Evolutionary conservation across 352 stramenopile genomes (phyloP), one percentile per base, ranked within the genome.

Genomic region (Pilasporangium apinafurcum): DNA sequence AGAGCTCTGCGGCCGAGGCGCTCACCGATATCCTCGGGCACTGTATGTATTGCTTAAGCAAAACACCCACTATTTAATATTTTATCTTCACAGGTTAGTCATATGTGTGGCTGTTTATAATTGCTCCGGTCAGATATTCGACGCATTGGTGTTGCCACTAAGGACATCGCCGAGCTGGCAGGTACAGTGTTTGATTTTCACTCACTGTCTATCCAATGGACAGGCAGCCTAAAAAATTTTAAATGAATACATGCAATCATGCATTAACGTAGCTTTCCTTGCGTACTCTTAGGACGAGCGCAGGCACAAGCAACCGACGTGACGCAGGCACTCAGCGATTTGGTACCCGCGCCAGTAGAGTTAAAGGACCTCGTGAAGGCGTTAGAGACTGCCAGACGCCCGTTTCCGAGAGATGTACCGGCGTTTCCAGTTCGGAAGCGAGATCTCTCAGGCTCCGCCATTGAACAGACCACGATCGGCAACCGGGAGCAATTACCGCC

Each of bases 381-480:
- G 17, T 37, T 83, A 12, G 67, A 71, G 50, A 83, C 56, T 7
- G 62, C 59, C 2, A 80, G 74, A 47, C 55, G 66, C 9, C 64
- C 70, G 8, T 80, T 83, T 37, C 69, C 70, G 13, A 56, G 70
- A 37, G 67, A 83, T 49, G 56, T 83, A 0, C 64, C 70, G 5
- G 53, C 54, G 9, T 83, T 83, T 44, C 70, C 70, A 16, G 64
- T 56, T 18, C 53, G 59, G 26, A 83, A 83, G 52, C 55, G 66
- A 38, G 69, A 83, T 27, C 54, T 62, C 20, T 53, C 54, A 4
- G 58, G 53, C 42, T 71, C 72, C 47, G 44, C 65, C n/a, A 62
- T 76, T 38, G 70, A 83, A 25, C 60, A 80, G 48, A 65, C 56
- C 26, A 70, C 75, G 48, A 80, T 83, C 44, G 70, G 70, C 37